These are phyloP conservation scores for Penicillium malachiteum DNA, from an alignment of 495 filamentous ascomycete species.

Conservation along the genomic window DNA sequence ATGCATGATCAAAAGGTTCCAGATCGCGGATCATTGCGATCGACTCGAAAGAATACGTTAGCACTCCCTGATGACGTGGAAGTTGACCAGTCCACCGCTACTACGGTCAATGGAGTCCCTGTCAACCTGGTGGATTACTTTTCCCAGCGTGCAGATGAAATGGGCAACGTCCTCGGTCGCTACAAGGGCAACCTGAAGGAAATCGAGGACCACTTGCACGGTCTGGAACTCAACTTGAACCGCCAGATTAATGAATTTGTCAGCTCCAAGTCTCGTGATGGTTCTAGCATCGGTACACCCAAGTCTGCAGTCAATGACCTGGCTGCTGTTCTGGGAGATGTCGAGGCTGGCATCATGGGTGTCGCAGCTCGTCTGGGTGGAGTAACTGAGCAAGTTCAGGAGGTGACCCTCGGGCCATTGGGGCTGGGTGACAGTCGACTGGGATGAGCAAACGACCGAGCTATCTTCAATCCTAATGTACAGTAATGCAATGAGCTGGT, in stretches of 20 bases:
- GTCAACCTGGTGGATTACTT: constrained; percentile 75
- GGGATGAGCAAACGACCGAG: constrained; percentile 11
- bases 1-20: constrained; percentile 44
- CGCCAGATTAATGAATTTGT: constrained; percentile 69
- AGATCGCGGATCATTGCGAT: constrained; percentile 39
- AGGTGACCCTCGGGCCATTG: constrained; percentile 58
- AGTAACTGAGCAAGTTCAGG: constrained; percentile 68
- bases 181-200: constrained; percentile 72
- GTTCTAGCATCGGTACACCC: constrained; percentile 38
- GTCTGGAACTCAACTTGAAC: constrained; percentile 67
- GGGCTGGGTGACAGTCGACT: constrained; percentile 30
- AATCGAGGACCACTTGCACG: constrained; percentile 78
- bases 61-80: constrained; percentile 59
- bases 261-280: constrained; percentile 53
- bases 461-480: constrained; percentile 10
- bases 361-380: constrained; percentile 70
- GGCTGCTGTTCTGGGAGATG: constrained; percentile 67
- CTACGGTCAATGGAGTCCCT: constrained; percentile 40
- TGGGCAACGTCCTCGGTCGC: constrained; percentile 61
- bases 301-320: constrained; percentile 56
- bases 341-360: constrained; percentile 74
- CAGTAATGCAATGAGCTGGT: constrained; percentile 24
- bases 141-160: constrained; percentile 66
- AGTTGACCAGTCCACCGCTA: constrained; percentile 48
- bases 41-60: constrained; percentile 44